phyloP scores from a whole-genome alignment of 495 filamentous ascomycete species.

The Penicillium canescens region DNA sequence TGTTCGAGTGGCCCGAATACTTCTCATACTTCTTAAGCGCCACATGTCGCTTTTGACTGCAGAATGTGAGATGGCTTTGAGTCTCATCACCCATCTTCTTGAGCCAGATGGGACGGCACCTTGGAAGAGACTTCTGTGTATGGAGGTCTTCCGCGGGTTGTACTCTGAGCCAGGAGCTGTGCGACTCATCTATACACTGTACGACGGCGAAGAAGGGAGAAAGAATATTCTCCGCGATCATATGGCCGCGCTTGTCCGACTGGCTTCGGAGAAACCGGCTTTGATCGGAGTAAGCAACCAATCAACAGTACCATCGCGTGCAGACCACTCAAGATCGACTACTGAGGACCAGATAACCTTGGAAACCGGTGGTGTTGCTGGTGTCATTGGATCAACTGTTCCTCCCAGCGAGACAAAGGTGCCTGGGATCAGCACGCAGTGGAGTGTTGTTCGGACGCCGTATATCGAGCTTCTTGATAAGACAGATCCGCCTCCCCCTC shows the following conservation, averaged over 20 bases:
- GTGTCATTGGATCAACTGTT: conserved; percentile 81
- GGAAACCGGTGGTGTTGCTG: conserved; percentile 83
- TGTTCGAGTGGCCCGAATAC: conserved; percentile 75
- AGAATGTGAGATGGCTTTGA: conserved; percentile 83
- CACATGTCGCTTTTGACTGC: conserved; percentile 71
- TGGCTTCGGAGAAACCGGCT: conserved; percentile 85
- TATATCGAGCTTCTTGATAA: conserved; percentile 97
- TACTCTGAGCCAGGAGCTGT: conserved; percentile 78
- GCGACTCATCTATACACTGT: conserved; percentile 76
- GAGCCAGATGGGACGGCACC: conserved; percentile 74
- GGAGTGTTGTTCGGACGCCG: conserved; percentile 84
- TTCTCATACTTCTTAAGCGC: conserved; percentile 74
- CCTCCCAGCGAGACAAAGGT: conserved; percentile 61
- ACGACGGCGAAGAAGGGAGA: conserved; percentile 70
- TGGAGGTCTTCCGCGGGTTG: conserved; percentile 85
- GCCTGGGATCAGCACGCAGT: conserved; percentile 79
- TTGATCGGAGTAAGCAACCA: conserved; percentile 86
- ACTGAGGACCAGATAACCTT: conserved; percentile 79
- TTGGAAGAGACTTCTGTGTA: conserved; percentile 87
- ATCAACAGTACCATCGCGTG: conserved; percentile 68
- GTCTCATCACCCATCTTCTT: conserved; percentile 82
- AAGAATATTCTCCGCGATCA: conserved; percentile 79
- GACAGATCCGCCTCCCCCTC: conserved; percentile 74
- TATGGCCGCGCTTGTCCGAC: conserved; percentile 77
- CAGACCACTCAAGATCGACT: conserved; percentile 41